phyloP scores from a whole-genome alignment of 2,329 filamentous ascomycete genomes.

The Fusarium keratoplasticum region DNA sequence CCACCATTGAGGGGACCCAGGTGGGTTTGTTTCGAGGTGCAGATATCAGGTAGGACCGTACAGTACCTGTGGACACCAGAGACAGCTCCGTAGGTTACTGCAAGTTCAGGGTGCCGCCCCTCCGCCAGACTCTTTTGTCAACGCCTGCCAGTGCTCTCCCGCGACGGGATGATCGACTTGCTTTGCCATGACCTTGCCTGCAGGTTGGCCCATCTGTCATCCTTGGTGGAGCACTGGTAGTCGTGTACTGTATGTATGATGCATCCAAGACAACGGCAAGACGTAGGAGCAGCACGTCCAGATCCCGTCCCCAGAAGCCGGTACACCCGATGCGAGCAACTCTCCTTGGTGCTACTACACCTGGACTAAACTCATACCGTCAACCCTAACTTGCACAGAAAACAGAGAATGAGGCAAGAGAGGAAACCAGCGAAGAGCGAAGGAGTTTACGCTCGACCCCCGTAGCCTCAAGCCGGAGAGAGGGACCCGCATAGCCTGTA shows the following conservation, averaged over 20 bases:
- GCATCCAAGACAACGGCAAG: conserved; percentile 25
- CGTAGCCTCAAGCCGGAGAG: conserved; percentile 10
- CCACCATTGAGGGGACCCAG: conserved; percentile 25
- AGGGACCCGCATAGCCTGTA: conserved; percentile 34
- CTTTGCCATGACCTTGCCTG: conserved; percentile 33
- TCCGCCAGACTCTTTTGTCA: conserved; percentile 26
- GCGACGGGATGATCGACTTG: conserved; percentile 30
- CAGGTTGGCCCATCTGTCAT: conserved; percentile 25
- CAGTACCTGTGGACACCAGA: conserved; percentile 44
- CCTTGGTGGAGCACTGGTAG: conserved; percentile 19
- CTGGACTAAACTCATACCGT: background rate
- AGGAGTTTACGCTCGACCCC: background rate
- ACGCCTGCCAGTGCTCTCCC: conserved; percentile 30
- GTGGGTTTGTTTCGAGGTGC: conserved; percentile 43
- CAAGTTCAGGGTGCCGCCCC: conserved; percentile 7
- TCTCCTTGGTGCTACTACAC: background rate
- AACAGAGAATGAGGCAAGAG: background rate
- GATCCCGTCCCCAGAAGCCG: conserved; percentile 10
- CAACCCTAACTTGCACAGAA: background rate
- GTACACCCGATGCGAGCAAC: background rate
- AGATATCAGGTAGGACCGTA: conserved; percentile 47
- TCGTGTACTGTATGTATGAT: conserved; percentile 28
- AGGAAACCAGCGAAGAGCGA: background rate
- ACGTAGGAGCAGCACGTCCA: conserved; percentile 4
- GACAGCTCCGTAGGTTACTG: conserved; percentile 31